These are phyloP conservation scores for Paxillus ammoniavirescens DNA, from an alignment of 768 basidiomycete species.

Conservation along the genomic window DNA sequence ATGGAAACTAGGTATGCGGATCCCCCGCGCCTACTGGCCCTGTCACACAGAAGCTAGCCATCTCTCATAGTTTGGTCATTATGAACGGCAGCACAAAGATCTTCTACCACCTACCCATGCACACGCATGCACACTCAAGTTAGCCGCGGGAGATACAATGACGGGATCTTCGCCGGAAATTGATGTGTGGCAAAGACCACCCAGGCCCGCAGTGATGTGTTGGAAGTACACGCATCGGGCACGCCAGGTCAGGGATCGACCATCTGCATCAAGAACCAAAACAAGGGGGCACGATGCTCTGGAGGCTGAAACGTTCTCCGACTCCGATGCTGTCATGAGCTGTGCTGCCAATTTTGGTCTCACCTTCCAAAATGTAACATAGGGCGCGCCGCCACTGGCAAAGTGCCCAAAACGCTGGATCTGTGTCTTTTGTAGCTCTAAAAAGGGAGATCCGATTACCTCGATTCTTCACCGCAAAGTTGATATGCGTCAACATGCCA, in stretches of 20 bases:
- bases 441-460: background rate
- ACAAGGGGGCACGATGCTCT: slow-evolving; percentile 8
- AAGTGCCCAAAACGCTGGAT: slow-evolving; percentile 43
- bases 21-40: slow-evolving; percentile 9
- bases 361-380: slow-evolving; percentile 7
- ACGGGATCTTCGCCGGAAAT: slow-evolving; percentile 26
- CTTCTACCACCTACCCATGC: slow-evolving; percentile 10
- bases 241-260: slow-evolving; percentile 1
- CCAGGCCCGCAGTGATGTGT: slow-evolving; percentile 25
- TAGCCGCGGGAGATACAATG: slow-evolving; percentile 14
- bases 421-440: slow-evolving; percentile 47
- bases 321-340: slow-evolving; percentile 20
- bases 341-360: background rate
- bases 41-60: slow-evolving; percentile 9
- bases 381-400: background rate
- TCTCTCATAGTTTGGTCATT: slow-evolving; percentile 2
- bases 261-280: background rate
- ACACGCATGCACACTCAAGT: slow-evolving; percentile 6
- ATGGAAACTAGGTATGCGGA: slow-evolving; percentile 1
- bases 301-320: slow-evolving; percentile 24
- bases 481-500: background rate
- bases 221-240: slow-evolving; percentile 3
- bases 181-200: slow-evolving; percentile 13
- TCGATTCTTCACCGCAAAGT: background rate
- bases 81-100: slow-evolving; percentile 25